Evolutionary conservation across 1,284 basidiomycete species (phyloP).

Genomic region (Papiliotrema terrestris): DNA sequence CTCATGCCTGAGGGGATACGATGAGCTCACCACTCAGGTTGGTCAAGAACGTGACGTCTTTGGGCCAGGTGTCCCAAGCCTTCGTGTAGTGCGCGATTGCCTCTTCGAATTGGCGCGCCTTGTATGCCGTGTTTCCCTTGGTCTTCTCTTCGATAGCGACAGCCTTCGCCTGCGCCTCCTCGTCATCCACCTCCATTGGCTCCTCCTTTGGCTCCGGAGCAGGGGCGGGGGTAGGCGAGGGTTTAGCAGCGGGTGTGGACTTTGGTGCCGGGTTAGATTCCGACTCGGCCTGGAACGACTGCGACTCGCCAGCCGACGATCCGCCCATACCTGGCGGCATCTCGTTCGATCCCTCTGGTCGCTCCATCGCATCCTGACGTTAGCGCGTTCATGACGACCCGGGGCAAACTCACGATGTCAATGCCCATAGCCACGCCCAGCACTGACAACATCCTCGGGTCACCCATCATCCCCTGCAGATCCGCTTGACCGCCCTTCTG

Average conservation of each 20-base stretch:
- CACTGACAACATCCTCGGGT: slow-evolving; percentile 86
- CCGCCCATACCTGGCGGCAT: slow-evolving; percentile 60
- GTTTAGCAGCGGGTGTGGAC: slow-evolving; percentile 47
- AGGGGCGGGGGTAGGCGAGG: slow-evolving; percentile 51
- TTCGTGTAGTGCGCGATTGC: slow-evolving; percentile 71
- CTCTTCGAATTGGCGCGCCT: slow-evolving; percentile 72
- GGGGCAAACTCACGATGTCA: slow-evolving; percentile 59
- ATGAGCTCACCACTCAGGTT: slow-evolving; percentile 69
- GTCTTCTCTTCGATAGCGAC: slow-evolving; percentile 74
- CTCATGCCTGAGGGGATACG: slow-evolving; percentile 9
- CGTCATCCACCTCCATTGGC: slow-evolving; percentile 66
- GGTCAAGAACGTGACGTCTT: slow-evolving; percentile 90
- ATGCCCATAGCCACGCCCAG: slow-evolving; percentile 91
- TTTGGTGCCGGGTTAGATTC: slow-evolving; percentile 46
- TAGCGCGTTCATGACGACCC: not conserved
- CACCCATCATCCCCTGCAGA: slow-evolving; percentile 57
- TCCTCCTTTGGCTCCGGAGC: slow-evolving; percentile 54
- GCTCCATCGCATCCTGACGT: slow-evolving; percentile 66
- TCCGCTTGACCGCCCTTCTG: slow-evolving; percentile 44
- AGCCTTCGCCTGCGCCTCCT: slow-evolving; percentile 65
- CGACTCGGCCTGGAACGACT: slow-evolving; percentile 31
- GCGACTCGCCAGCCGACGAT: slow-evolving; percentile 8
- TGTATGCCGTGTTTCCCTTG: slow-evolving; percentile 77
- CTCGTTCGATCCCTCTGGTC: slow-evolving; percentile 80
- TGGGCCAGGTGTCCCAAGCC: slow-evolving; percentile 90